Conservation (phyloP, 441 rosid genomes). For the Geranium incanum region DNA sequence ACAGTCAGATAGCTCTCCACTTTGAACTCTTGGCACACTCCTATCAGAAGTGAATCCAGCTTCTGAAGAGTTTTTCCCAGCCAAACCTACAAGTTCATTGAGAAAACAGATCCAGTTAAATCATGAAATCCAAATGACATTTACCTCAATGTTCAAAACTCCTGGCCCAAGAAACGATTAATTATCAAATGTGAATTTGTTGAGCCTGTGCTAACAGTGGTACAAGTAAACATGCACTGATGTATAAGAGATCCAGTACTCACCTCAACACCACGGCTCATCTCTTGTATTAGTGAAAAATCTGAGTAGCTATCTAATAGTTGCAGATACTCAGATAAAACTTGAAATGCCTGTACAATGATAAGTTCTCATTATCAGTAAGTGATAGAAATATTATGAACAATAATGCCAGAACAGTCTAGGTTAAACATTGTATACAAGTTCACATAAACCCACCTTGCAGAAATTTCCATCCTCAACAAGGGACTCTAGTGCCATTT, state of each 20-base stretch:
- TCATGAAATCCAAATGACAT: slow-evolving; percentile 15
- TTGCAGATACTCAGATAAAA: slow-evolving; percentile 90
- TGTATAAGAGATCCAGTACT: slow-evolving; percentile 15
- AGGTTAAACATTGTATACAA: slow-evolving; percentile 8
- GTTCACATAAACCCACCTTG: slow-evolving; percentile 47
- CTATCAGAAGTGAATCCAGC: slow-evolving; percentile 86
- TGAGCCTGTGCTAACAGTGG: neutral
- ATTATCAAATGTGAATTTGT: neutral
- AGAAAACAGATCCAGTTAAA: slow-evolving; percentile 26
- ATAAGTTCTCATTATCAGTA: slow-evolving; percentile 20
- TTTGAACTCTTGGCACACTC: slow-evolving; percentile 91
- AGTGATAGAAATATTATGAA: slow-evolving; percentile 12
- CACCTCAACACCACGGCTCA: slow-evolving; percentile 98
- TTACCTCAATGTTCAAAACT: slow-evolving; percentile 8
- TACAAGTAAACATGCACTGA: neutral
- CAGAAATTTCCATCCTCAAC: slow-evolving; percentile 87
- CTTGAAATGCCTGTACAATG: slow-evolving; percentile 83
- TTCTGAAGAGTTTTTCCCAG: slow-evolving; percentile 92
- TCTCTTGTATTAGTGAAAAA: slow-evolving; percentile 81
- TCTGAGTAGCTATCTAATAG: slow-evolving; percentile 81
- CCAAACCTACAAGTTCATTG: slow-evolving; percentile 64
- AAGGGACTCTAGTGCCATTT: slow-evolving; percentile 70
- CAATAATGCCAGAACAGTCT: slow-evolving; percentile 4
- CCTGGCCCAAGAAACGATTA: slow-evolving; percentile 7
- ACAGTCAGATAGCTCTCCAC: slow-evolving; percentile 82